Evolutionary conservation across 768 basidiomycete genomes (phyloP), one percentile per base, ranked within the genome.

Genomic region (Pleurotus ostreatus): DNA sequence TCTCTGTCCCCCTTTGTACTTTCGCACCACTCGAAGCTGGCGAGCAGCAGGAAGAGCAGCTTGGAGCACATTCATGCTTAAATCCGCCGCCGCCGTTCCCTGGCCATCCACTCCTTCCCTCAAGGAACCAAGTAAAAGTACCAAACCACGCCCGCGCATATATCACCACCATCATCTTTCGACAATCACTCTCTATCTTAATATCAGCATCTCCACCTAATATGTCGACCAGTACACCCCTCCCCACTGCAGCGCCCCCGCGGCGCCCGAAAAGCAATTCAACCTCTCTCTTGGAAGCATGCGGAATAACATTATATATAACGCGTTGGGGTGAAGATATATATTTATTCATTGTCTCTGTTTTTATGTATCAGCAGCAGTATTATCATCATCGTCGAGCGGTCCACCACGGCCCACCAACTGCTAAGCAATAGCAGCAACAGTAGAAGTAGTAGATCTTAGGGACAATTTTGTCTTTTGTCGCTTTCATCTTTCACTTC

Each of bases 1-100:
- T 77, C 74, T 26, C 68, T 85, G 4, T 74, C 77, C 43, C 76
- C 76, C 2, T 78, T 83, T 57, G 73, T 79, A 0, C 63, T 83
- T 39, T 75, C 80, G 3, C 72, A 73, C 45, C 71, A 65, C n/a
- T 70, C 70, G 57, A 71, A 73, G 48, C 69, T 63, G 37, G 60
- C 70, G 68, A 71, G 68, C 45, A 71, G 74, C 63, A 68, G 73
- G 63, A 76, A 71, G 53, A 72, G 56, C 43, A 76, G 71, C 57
- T 68, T 68, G 26, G 79, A 81, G 62, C 58, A 65, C 22, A 56
- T 66, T 2, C 67, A 64, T 40, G 55, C 60, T 26, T 64, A 68
- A 49, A 26, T 15, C 30, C 46, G 23, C 22, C 46, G 46, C 13
- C 46, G 5, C 16, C 13, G 23, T 18, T 47, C 7, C 16, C 13